phyloP scores from a whole-genome alignment of 2,329 filamentous ascomycete genomes.

The Ceratocystiopsis sp. region DNA sequence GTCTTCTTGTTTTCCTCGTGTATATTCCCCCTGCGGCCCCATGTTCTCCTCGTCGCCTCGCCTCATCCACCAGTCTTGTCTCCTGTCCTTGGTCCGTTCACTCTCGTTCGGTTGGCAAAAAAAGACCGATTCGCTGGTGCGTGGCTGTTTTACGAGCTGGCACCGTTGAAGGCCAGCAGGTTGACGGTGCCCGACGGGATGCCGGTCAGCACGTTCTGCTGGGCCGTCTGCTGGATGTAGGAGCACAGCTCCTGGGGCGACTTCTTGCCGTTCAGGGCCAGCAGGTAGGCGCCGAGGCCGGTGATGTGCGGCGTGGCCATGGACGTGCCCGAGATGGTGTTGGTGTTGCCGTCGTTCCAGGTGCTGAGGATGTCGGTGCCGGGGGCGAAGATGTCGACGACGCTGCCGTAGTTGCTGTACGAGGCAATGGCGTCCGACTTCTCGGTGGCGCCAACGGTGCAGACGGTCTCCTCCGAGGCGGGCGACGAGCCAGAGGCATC shows the following conservation, averaged over 20 bases:
- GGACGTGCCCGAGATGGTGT: slow-evolving; percentile 98
- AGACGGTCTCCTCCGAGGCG: slow-evolving; percentile 73
- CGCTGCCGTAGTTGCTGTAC: slow-evolving; percentile 99
- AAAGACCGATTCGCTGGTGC: slow-evolving; percentile 68
- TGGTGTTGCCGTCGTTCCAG: slow-evolving; percentile 94
- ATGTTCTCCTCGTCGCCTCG: too few relatives aligned
- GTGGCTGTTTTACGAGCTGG: slow-evolving; percentile 76
- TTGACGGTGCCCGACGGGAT: slow-evolving; percentile 79
- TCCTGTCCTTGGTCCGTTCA: too few relatives aligned
- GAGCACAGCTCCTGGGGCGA: slow-evolving; percentile 86
- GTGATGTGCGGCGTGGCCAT: slow-evolving; percentile 97
- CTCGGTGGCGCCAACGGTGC: slow-evolving; percentile 91
- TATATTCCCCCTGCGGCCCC: too few relatives aligned
- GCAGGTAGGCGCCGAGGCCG: slow-evolving; percentile 92
- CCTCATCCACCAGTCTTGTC: too few relatives aligned
- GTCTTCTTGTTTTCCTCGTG: slow-evolving; percentile 31
- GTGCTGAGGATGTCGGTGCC: slow-evolving; percentile 94
- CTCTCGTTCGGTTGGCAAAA: too few relatives aligned
- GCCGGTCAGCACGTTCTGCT: slow-evolving; percentile 58
- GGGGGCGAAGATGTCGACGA: slow-evolving; percentile 97
- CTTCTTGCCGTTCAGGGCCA: slow-evolving; percentile 80
- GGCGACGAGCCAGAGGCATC: slow-evolving; percentile 99
- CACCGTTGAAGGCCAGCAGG: slow-evolving; percentile 97
- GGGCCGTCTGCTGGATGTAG: slow-evolving; percentile 78
- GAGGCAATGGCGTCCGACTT: slow-evolving; percentile 92